A percentile compares a stretch with the other conserved stretches of the same genome.
Evolutionary conservation across 1,284 basidiomycete species (phyloP).

Genomic region (Calocybe gambosa): DNA sequence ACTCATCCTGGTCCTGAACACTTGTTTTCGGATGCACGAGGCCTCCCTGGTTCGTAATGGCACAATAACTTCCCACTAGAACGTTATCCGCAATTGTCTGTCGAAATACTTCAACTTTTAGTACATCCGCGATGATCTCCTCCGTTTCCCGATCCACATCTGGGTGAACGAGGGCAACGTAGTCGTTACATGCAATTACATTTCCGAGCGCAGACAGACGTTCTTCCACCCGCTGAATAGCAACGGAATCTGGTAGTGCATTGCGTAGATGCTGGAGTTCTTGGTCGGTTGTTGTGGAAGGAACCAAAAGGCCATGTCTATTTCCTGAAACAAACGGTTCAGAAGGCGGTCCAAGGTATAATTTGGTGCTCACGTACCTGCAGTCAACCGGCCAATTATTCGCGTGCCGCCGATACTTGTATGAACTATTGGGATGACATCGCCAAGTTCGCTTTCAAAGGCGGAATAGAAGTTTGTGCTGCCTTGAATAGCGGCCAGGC

Average conservation of each 20-base stretch:
- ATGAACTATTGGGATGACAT: conserved; percentile 95
- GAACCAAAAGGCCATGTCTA: conserved; percentile 94
- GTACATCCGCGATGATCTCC: conserved; percentile 98
- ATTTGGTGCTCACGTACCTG: conserved; percentile 45
- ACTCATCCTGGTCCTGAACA: conserved; percentile 95
- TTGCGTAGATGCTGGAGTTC: conserved; percentile 98
- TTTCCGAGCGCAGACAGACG: conserved; percentile 95
- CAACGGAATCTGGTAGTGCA: conserved; percentile 87
- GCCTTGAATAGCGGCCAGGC: conserved; percentile 87
- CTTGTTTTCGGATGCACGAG: conserved; percentile 97
- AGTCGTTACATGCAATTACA: conserved; percentile 98
- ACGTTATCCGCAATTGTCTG: conserved; percentile 98
- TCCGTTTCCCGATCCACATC: conserved; percentile 99
- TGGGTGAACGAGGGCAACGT: conserved; percentile 95
- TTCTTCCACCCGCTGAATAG: conserved; percentile 96
- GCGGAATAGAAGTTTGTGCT: conserved; percentile 98
- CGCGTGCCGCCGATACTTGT: conserved; percentile 94
- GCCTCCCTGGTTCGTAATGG: conserved; percentile 93
- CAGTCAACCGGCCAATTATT: conserved; percentile 90
- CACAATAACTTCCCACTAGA: conserved; percentile 94
- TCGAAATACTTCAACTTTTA: conserved; percentile 98
- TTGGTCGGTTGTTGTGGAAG: conserved; percentile 94
- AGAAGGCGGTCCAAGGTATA: background rate
- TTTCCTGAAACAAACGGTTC: conserved; percentile 53
- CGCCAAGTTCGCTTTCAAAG: conserved; percentile 92